phyloP scores from a whole-genome alignment of 495 filamentous ascomycete species.

The Penicillium angulare region DNA sequence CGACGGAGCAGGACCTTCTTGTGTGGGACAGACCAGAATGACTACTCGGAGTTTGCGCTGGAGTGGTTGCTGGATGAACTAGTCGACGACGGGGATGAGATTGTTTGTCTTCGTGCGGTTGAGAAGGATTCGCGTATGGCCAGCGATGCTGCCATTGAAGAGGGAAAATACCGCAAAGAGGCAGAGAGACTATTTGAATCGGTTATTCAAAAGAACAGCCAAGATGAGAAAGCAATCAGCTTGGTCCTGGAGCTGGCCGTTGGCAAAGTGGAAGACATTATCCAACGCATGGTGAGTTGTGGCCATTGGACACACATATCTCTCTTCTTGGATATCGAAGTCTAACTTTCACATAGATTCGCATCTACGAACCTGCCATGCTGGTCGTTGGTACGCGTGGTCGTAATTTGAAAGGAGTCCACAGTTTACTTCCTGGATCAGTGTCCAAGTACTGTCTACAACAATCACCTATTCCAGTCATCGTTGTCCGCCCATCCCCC shows the following conservation, averaged over 20 bases:
- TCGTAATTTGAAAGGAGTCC: slow-evolving; percentile 80
- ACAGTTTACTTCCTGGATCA: slow-evolving; percentile 86
- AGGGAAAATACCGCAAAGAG: slow-evolving; percentile 73
- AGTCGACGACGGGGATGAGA: slow-evolving; percentile 95
- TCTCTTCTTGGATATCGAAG: neutral
- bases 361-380: slow-evolving; percentile 90
- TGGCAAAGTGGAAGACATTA: slow-evolving; percentile 88
- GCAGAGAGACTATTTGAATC: slow-evolving; percentile 71
- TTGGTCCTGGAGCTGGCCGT: slow-evolving; percentile 86
- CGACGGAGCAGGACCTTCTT: slow-evolving; percentile 87
- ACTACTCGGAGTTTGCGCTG: slow-evolving; percentile 92
- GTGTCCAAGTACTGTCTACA: slow-evolving; percentile 97
- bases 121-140: slow-evolving; percentile 78
- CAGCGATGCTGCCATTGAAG: slow-evolving; percentile 65
- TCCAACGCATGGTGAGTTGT: slow-evolving; percentile 80
- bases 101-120: slow-evolving; percentile 88
- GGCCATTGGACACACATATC: neutral
- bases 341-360: slow-evolving; percentile 60
- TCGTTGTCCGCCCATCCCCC: slow-evolving; percentile 86
- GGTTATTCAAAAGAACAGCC: slow-evolving; percentile 79
- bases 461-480: slow-evolving; percentile 93
- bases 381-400: slow-evolving; percentile 94
- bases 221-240: slow-evolving; percentile 78
- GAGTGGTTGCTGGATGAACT: slow-evolving; percentile 93
- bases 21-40: slow-evolving; percentile 90